Evolutionary conservation across 306 rosid genomes (phyloP).

Genomic region (Lotus japonicus): DNA sequence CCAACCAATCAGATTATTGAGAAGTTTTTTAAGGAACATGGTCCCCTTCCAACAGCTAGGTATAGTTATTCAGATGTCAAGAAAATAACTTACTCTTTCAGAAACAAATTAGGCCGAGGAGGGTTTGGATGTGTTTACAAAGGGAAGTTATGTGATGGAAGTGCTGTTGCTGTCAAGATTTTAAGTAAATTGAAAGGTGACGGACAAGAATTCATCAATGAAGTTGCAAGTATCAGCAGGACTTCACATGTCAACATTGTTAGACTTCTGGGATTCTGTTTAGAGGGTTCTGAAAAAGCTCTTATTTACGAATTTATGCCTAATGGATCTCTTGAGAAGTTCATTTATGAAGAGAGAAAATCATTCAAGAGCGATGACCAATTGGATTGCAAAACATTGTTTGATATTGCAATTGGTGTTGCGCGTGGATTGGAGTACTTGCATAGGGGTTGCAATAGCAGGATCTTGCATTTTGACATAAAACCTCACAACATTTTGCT

Average conservation of each 20-base stretch:
- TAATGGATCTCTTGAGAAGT: slow-evolving; percentile 24
- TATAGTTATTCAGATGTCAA: slow-evolving; percentile 5
- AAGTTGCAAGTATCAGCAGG: slow-evolving; percentile 31
- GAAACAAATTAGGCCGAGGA: slow-evolving; percentile 32
- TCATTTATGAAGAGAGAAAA: slow-evolving; percentile 4
- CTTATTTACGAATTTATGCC: slow-evolving; percentile 11
- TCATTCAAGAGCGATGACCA: not conserved
- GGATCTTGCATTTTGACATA: slow-evolving; percentile 26
- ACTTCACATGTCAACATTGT: slow-evolving; percentile 28
- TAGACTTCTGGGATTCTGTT: slow-evolving; percentile 2
- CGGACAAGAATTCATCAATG: slow-evolving; percentile 39
- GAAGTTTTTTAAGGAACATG: slow-evolving; percentile 10
- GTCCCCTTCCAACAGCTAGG: not conserved
- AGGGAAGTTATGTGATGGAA: slow-evolving; percentile 26
- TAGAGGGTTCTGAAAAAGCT: slow-evolving; percentile 18
- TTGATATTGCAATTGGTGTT: slow-evolving; percentile 17
- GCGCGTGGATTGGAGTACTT: slow-evolving; percentile 19
- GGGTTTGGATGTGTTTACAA: slow-evolving; percentile 35
- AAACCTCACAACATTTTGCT: slow-evolving; percentile 24
- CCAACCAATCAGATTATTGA: not conserved
- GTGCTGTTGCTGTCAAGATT: slow-evolving; percentile 33
- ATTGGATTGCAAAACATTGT: slow-evolving; percentile 17
- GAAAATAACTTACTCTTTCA: slow-evolving; percentile 22
- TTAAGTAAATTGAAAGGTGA: slow-evolving; percentile 16
- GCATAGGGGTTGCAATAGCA: slow-evolving; percentile 18